Percentiles rank a stretch among this genome's conserved stretches.
phyloP scores from a whole-genome alignment of 2,329 filamentous ascomycete species.

The Colletotrichum cereale region DNA sequence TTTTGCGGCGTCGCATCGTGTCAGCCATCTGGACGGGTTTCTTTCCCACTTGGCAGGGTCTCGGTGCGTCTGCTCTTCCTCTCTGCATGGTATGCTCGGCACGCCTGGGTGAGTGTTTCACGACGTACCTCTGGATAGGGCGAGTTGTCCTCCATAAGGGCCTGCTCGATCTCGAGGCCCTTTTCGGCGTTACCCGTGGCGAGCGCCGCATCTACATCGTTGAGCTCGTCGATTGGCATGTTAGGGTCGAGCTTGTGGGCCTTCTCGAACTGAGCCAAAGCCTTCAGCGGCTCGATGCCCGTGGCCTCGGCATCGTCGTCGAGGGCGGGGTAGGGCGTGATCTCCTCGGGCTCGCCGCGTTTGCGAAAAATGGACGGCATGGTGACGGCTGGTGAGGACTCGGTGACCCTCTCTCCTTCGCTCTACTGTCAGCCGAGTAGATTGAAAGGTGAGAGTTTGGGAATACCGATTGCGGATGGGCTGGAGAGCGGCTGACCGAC shows the following conservation, averaged over 20 bases:
- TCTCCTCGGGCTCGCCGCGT: slow-evolving; percentile 59
- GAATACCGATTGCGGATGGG: slow-evolving; percentile 37
- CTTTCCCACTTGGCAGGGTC: background rate
- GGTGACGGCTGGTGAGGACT: slow-evolving; percentile 44
- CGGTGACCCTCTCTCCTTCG: slow-evolving; percentile 30
- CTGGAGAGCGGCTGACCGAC: slow-evolving; percentile 27
- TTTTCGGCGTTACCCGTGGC: slow-evolving; percentile 67
- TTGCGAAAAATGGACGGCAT: slow-evolving; percentile 57
- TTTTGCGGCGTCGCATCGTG: slow-evolving; percentile 39
- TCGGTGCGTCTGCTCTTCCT: background rate
- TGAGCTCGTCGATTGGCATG: slow-evolving; percentile 71
- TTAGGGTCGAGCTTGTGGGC: slow-evolving; percentile 75
- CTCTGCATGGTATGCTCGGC: background rate
- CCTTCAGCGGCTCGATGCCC: slow-evolving; percentile 57
- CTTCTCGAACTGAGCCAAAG: slow-evolving; percentile 69
- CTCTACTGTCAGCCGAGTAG: slow-evolving; percentile 34
- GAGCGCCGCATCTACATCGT: slow-evolving; percentile 71
- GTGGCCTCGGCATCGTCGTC: slow-evolving; percentile 54
- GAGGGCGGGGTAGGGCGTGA: slow-evolving; percentile 57
- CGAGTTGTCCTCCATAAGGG: slow-evolving; percentile 73
- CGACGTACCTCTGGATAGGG: slow-evolving; percentile 72
- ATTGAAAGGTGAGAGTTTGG: slow-evolving; percentile 33
- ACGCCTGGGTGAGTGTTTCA: background rate
- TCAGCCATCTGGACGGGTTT: slow-evolving; percentile 25
- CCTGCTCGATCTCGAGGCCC: slow-evolving; percentile 68